Evolutionary conservation across 2,329 filamentous ascomycete genomes (phyloP).

Genomic region (Penicillium griseofulvum): DNA sequence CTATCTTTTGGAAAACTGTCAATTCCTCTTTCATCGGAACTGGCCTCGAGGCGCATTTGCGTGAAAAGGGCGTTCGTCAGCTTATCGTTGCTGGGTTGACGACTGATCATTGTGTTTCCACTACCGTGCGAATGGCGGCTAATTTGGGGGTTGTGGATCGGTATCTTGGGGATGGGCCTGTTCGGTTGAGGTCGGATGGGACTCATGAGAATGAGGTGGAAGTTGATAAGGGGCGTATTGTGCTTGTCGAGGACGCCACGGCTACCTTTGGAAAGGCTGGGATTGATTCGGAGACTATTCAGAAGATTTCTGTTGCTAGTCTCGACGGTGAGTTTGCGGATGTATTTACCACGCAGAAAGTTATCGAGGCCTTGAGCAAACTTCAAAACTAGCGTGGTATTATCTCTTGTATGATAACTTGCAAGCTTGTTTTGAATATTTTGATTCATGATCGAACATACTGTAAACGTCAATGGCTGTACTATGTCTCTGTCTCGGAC

Average conservation of each 20-base stretch:
- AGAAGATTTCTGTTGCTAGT: conserved; percentile 46
- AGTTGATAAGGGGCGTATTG: conserved; percentile 34
- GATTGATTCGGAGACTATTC: conserved; percentile 48
- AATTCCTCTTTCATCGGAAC: conserved; percentile 51
- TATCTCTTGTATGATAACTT: not conserved
- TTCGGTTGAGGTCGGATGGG: conserved; percentile 20
- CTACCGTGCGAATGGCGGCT: conserved; percentile 48
- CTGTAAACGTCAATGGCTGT: no score
- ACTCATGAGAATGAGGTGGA: conserved; percentile 17
- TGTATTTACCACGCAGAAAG: conserved; percentile 38
- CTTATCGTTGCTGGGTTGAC: conserved; percentile 46
- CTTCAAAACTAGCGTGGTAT: conserved; percentile 1
- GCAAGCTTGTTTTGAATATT: no score
- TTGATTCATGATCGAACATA: no score
- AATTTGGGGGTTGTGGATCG: conserved; percentile 46
- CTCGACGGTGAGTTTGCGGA: conserved; percentile 48
- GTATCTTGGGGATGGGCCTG: conserved; percentile 15
- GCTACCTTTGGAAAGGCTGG: conserved; percentile 46
- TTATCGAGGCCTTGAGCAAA: conserved; percentile 29
- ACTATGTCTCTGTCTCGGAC: no score
- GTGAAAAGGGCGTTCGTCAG: conserved; percentile 35
- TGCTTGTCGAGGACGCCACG: conserved; percentile 49
- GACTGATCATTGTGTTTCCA: conserved; percentile 53
- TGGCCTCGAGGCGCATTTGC: conserved; percentile 40
- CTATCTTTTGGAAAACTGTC: conserved; percentile 45